Conservation (phyloP, 1,284 basidiomycete genomes). For the Pholiota adiposa region DNA sequence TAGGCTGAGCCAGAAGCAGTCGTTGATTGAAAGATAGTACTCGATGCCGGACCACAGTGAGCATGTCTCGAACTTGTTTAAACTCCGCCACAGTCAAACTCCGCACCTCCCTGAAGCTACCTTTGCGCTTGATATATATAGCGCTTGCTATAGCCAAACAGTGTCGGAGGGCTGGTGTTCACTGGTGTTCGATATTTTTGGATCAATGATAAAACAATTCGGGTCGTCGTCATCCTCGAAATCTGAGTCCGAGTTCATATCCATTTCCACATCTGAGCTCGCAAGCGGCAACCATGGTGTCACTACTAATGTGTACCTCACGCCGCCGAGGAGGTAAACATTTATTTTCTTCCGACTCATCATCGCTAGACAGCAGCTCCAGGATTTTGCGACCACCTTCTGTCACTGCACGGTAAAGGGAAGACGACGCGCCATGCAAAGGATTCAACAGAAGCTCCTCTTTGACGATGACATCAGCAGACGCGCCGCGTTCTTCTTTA, state of each 20-base stretch:
- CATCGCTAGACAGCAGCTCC: not conserved
- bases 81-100: too few species aligned
- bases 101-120: too few species aligned
- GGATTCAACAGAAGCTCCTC: not conserved
- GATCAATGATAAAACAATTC: not conserved
- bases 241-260: not conserved
- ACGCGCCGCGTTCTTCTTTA: conserved; percentile 1
- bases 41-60: too few species aligned
- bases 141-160: too few species aligned
- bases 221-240: not conserved
- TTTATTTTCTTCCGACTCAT: not conserved
- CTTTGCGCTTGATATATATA: too few species aligned
- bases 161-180: not conserved
- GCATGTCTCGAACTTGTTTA: too few species aligned
- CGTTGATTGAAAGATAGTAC: too few species aligned
- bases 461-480: not conserved
- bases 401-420: not conserved
- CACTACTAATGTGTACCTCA: not conserved
- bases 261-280: too few species aligned
- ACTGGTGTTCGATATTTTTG: not conserved
- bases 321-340: too few species aligned
- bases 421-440: not conserved
- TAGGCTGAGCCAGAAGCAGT: too few species aligned
- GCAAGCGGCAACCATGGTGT: conserved; percentile 1
- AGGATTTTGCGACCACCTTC: not conserved